Base-by-base conservation (phyloP, 495 filamentous ascomycete genomes). In the Durotheca rogersii region DNA sequence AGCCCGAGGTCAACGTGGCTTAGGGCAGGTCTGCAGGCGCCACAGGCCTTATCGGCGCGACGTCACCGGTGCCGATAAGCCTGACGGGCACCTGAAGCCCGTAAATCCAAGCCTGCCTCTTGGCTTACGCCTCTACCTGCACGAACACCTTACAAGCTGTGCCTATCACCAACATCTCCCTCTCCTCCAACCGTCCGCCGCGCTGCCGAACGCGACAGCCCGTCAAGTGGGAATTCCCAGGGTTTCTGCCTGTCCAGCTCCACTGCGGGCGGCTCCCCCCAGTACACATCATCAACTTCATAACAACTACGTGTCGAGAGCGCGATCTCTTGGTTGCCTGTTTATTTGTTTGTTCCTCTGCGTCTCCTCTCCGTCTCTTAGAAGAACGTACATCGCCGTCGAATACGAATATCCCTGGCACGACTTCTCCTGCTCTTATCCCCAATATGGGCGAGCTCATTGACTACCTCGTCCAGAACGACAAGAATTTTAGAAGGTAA, bases 401-500 rank as follows among this genome's bases (percentile, higher is more conserved):
- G n/a, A n/a, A n/a, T n/a, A n/a, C n/a, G n/a, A n/a, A n/a, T n/a
- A n/a, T n/a, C n/a, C n/a, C n/a, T n/a, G n/a, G n/a, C n/a, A n/a
- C n/a, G n/a, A n/a, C n/a, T n/a, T n/a, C n/a, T n/a, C n/a, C n/a
- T n/a, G n/a, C n/a, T n/a, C n/a, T 19, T 32, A 4, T 31, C 25
- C 11, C 39, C 54, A 66, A 27, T 37, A 70, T 67, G 66, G 64
- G 65, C 23, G 65, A 69, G 27, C 69, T 77, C 14, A 59, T 73
- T 1, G 68, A 75, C 16, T 77, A 72, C 36, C 71, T 77, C 14
- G 62, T 73, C 29, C 58, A 73, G 34, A 63, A 73, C 52, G 74
- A 76, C 55, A 58, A 66, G 17, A 65, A 65, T 23, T 77, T 77
- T 40, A 52, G 72, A 34, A 74, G 67, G 74, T 75, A 43, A 40